Evolutionary conservation across 2,329 filamentous ascomycete genomes (phyloP), one percentile per base, ranked within the genome.

Genomic region (Colletotrichum horii): DNA sequence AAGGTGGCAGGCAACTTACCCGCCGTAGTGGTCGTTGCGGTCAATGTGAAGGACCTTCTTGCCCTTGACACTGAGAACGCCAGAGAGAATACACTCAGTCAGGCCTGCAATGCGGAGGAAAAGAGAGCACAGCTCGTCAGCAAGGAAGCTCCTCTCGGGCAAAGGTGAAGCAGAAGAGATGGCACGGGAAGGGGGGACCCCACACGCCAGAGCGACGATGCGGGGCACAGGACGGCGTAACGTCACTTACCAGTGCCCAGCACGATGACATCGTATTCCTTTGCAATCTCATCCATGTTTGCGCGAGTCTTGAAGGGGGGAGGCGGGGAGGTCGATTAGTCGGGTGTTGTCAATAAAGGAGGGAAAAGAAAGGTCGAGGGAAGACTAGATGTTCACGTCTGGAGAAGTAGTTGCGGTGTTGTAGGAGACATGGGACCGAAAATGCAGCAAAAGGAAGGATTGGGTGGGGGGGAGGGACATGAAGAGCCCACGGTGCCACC

Each of bases 1-100:
- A 26, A 43, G 60, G 61, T 70, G 48, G 70, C 75, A 43, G 70
- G 75, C 71, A 76, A 90, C 94, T 82, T 89, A 98, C 96, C 95
- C 97, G 91, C 97, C 97, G 84, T 98, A 98, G 89, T 98, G 96
- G 85, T 98, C 95, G 85, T 98, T 98, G 84, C 96, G 94, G 88
- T 98, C 97, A 85, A 99, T 98, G 89, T 99, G 97, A 79, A 99
- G 92, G 83, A 99, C 97, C 90, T 98, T 98, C 91, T 98, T 96
- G 86, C 96, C 96, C 91, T 98, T 98, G 82, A 98, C 96, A 89
- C 96, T 98, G 84, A 98, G 89, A 77, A 99, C 96, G 87, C 96
- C 97, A 84, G 96, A 98, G 81, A 99, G 94, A 84, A 99, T 97
- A 89, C 97, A 99, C 92, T 99, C 97, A 78, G 96, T 98, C 91